Evolutionary conservation across 2,329 filamentous ascomycete species (phyloP).

Genomic region (Calonectria hawksworthii): DNA sequence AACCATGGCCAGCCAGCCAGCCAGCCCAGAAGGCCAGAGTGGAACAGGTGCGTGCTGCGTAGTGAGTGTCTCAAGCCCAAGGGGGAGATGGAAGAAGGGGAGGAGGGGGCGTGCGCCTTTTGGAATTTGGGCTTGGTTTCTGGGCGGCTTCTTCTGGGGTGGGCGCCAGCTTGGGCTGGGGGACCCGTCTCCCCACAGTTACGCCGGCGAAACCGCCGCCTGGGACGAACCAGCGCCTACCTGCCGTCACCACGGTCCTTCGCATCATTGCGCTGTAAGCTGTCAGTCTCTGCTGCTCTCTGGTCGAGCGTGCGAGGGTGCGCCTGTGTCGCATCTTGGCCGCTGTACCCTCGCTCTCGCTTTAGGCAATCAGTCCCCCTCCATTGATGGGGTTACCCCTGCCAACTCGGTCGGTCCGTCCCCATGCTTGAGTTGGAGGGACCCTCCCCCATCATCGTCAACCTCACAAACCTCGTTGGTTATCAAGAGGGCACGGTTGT

Average conservation of each 20-base stretch:
- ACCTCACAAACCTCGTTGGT: conserved; percentile 10
- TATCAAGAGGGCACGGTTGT: conserved; percentile 18
- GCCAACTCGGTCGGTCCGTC: conserved; percentile 24
- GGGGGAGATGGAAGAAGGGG: background rate
- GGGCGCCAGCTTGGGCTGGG: conserved; percentile 25
- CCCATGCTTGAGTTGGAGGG: conserved; percentile 15
- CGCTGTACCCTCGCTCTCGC: background rate
- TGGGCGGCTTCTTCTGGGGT: conserved; percentile 20
- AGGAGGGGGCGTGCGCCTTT: conserved; percentile 2
- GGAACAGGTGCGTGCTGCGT: conserved; percentile 3
- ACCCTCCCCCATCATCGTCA: conserved; percentile 22
- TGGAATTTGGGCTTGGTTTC: conserved; percentile 18
- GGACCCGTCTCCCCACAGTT: conserved; percentile 64
- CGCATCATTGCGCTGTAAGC: conserved; percentile 22
- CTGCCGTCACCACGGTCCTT: conserved; percentile 33
- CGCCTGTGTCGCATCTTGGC: background rate
- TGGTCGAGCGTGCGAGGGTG: conserved; percentile 3
- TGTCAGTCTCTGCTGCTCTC: conserved; percentile 24
- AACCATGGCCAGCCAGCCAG: background rate
- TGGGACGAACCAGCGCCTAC: conserved; percentile 54
- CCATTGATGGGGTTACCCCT: conserved; percentile 2
- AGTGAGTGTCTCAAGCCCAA: conserved; percentile 11
- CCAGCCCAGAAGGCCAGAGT: background rate
- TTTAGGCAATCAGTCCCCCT: background rate
- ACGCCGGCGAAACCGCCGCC: conserved; percentile 70